A percentile compares a stretch with the other conserved stretches of the same genome.
These are phyloP conservation scores for Lagenidium sp. DNA, from an alignment of 352 stramenopile genomes.

Conservation along the genomic window DNA sequence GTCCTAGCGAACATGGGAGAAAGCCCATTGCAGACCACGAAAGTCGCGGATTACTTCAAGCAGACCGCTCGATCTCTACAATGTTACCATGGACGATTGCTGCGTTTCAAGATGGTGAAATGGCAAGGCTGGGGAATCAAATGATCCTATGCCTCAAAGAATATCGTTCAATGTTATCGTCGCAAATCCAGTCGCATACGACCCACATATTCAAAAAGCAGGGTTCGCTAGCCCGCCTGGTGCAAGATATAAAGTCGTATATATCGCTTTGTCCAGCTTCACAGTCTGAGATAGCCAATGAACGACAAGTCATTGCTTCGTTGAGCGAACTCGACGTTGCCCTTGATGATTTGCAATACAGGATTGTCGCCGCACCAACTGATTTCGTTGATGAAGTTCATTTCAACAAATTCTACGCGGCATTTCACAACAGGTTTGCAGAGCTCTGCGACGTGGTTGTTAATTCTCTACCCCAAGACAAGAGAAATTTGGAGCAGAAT, in stretches of 20 bases:
- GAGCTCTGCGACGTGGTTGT: slow-evolving; percentile 23
- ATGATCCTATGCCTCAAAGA: slow-evolving; percentile 25
- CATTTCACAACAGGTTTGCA: slow-evolving; percentile 21
- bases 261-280: slow-evolving; percentile 2
- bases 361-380: slow-evolving; percentile 5
- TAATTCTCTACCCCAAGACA: slow-evolving; percentile 9
- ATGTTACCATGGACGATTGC: slow-evolving; percentile 15
- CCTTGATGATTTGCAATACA: slow-evolving; percentile 20
- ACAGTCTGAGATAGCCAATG: not conserved
- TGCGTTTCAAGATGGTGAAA: slow-evolving; percentile 2
- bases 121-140: slow-evolving; percentile 7
- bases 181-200: slow-evolving; percentile 30
- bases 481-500: not conserved
- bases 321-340: slow-evolving; percentile 5
- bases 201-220: slow-evolving; percentile 39
- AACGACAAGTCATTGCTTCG: not conserved
- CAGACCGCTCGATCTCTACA: slow-evolving; percentile 11
- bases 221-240: slow-evolving; percentile 21
- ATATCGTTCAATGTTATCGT: slow-evolving; percentile 25
- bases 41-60: slow-evolving; percentile 14
- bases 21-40: not conserved
- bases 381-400: slow-evolving; percentile 2
- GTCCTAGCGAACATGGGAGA: not conserved
- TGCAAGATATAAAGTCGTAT: no score
- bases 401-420: slow-evolving; percentile 17